Conservation (phyloP, 73 alveolate genomes). For the Paramecium bursaria region DNA sequence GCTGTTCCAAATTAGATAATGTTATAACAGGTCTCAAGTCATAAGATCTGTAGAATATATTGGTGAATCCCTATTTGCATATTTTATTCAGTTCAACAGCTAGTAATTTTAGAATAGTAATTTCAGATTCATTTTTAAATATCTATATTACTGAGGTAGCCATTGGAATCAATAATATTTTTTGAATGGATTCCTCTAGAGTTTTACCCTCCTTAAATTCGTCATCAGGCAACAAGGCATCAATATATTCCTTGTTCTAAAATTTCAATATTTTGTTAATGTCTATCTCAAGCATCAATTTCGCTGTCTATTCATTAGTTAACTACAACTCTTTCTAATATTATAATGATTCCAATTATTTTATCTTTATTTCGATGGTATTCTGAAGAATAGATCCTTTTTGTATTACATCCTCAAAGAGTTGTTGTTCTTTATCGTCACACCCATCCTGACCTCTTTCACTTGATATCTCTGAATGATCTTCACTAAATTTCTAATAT, state of each 20-base stretch:
- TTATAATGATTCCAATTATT: neutral
- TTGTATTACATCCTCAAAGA: slow-evolving; percentile 26
- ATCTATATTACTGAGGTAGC: slow-evolving; percentile 26
- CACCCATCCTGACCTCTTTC: slow-evolving; percentile 32
- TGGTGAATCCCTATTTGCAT: slow-evolving; percentile 22
- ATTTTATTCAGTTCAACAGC: slow-evolving; percentile 29
- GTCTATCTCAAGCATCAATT: too few species aligned
- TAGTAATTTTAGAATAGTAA: neutral
- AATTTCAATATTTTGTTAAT: too few species aligned
- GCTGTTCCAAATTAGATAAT: neutral
- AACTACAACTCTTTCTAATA: too few species aligned
- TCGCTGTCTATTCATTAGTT: too few species aligned
- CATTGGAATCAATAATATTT: neutral
- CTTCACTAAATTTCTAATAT: neutral
- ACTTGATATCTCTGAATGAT: slow-evolving; percentile 49
- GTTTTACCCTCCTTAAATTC: slow-evolving; percentile 16
- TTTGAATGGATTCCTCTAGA: slow-evolving; percentile 28
- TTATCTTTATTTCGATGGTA: neutral
- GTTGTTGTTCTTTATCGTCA: slow-evolving; percentile 14
- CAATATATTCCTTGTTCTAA: too few species aligned
- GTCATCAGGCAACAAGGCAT: too few species aligned
- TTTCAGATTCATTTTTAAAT: slow-evolving; percentile 25
- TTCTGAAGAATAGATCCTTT: neutral
- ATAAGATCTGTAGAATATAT: neutral
- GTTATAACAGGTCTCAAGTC: neutral